A percentile compares a stretch with the other conserved stretches of the same genome.
These are phyloP conservation scores for Diaporthe sp. DNA, from an alignment of 2,329 filamentous ascomycete genomes.

Conservation along the genomic window DNA sequence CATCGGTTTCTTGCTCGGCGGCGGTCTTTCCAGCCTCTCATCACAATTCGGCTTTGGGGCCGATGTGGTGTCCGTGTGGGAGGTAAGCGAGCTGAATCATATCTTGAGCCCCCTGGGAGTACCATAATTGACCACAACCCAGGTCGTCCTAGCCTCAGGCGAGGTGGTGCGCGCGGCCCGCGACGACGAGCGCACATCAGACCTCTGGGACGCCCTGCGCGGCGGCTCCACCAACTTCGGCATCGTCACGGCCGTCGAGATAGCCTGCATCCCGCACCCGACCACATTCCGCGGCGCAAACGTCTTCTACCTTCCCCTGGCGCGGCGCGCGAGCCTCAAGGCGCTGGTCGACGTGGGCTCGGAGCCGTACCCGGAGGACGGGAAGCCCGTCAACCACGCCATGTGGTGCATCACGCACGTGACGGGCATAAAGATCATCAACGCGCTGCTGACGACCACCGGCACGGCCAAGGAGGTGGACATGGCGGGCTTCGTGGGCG, in stretches of 20 bases:
- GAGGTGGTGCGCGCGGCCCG: slow-evolving; percentile 26
- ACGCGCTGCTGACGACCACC: neutral
- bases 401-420: slow-evolving; percentile 20
- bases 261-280: slow-evolving; percentile 23
- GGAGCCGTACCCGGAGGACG: neutral
- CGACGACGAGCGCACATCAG: slow-evolving; percentile 7
- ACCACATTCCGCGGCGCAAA: neutral
- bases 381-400: slow-evolving; percentile 11
- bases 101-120: neutral
- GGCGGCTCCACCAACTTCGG: slow-evolving; percentile 32
- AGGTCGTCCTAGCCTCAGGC: slow-evolving; percentile 26
- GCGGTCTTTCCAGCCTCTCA: slow-evolving; percentile 22
- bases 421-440: slow-evolving; percentile 20
- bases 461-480: slow-evolving; percentile 8
- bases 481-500: slow-evolving; percentile 3
- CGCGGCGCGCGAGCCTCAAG: slow-evolving; percentile 4
- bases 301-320: slow-evolving; percentile 25
- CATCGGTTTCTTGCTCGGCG: slow-evolving; percentile 29
- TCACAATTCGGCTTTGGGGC: neutral
- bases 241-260: slow-evolving; percentile 29
- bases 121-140: neutral
- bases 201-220: slow-evolving; percentile 20
- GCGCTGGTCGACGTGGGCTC: neutral
- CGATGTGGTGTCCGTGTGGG: slow-evolving; percentile 15
- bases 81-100: neutral